Percentiles rank a stretch among this genome's conserved stretches.
Conservation (phyloP, 805 yeast genomes). For the Saccharomycopsis fodiens region DNA sequence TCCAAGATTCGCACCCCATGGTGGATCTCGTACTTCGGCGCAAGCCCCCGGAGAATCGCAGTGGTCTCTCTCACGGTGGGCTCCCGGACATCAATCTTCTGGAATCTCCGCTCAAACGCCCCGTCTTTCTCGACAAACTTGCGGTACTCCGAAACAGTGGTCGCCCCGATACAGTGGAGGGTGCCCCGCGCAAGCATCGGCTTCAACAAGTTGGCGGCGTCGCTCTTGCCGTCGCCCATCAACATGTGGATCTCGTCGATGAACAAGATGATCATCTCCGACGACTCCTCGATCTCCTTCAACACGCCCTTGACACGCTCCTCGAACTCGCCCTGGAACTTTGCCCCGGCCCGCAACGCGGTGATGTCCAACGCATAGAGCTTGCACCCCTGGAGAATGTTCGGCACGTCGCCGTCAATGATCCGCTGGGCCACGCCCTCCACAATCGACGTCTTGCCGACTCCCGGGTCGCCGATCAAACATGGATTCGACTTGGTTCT, state of each 20-base stretch:
- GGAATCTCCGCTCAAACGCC: constrained; percentile 98
- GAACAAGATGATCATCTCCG: constrained; percentile 79
- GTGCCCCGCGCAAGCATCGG: constrained; percentile 97
- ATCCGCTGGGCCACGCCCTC: constrained; percentile 99
- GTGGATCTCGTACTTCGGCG: constrained; percentile 90
- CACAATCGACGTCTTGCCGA: constrained; percentile 95
- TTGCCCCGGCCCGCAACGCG: constrained; percentile 97
- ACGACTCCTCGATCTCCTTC: constrained; percentile 85
- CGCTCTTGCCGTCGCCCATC: constrained; percentile 98
- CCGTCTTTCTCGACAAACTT: constrained; percentile 92
- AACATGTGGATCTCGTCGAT: constrained; percentile 98
- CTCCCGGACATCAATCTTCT: constrained; percentile 92
- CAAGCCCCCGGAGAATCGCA: constrained; percentile 93
- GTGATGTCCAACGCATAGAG: constrained; percentile 89
- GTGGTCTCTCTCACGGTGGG: constrained; percentile 89
- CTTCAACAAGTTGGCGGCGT: constrained; percentile 92
- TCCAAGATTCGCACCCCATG: constrained; percentile 96
- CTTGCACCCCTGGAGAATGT: constrained; percentile 71
- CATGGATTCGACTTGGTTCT: constrained; percentile 96
- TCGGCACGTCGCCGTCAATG: constrained; percentile 91
- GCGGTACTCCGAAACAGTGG: constrained; percentile 91
- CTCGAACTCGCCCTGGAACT: constrained; percentile 97
- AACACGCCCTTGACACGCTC: constrained; percentile 96
- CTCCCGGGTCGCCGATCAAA: constrained; percentile 98
- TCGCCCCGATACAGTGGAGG: constrained; percentile 97